phyloP scores from a whole-genome alignment of 805 yeast genomes.

The Ogataea neopini region DNA sequence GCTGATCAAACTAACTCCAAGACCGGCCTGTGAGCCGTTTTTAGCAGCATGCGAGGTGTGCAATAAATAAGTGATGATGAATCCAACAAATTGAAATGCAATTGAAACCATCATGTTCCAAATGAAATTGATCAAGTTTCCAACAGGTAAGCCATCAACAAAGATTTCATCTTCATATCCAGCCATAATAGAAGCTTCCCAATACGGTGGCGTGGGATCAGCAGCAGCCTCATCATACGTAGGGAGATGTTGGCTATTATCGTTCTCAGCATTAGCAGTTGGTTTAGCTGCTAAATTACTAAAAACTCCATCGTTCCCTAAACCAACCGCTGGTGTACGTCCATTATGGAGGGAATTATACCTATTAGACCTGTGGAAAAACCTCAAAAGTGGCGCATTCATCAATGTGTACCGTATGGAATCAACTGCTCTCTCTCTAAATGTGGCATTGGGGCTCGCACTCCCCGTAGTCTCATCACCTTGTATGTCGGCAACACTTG shows the following conservation, averaged over 20 bases:
- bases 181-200: slow-evolving; percentile 88
- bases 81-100: slow-evolving; percentile 94
- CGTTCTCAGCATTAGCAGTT: slow-evolving; percentile 40
- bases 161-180: slow-evolving; percentile 86
- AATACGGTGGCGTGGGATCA: slow-evolving; percentile 93
- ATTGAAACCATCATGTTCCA: slow-evolving; percentile 90
- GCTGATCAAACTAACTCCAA: slow-evolving; percentile 80
- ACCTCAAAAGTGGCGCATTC: slow-evolving; percentile 35
- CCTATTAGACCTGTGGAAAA: slow-evolving; percentile 25
- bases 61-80: slow-evolving; percentile 81
- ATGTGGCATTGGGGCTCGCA: neutral
- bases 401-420: slow-evolving; percentile 16
- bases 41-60: slow-evolving; percentile 98
- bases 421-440: slow-evolving; percentile 14
- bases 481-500: neutral
- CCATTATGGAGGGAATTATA: slow-evolving; percentile 24
- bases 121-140: slow-evolving; percentile 79
- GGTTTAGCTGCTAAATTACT: slow-evolving; percentile 92
- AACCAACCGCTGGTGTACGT: slow-evolving; percentile 31
- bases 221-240: slow-evolving; percentile 94
- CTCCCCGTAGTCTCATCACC: neutral
- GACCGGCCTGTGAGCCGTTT: slow-evolving; percentile 90
- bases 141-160: slow-evolving; percentile 95
- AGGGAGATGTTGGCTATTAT: slow-evolving; percentile 65
- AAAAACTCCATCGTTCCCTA: slow-evolving; percentile 83